Conservation (phyloP, 768 basidiomycete genomes). For the Boletus edulis region DNA sequence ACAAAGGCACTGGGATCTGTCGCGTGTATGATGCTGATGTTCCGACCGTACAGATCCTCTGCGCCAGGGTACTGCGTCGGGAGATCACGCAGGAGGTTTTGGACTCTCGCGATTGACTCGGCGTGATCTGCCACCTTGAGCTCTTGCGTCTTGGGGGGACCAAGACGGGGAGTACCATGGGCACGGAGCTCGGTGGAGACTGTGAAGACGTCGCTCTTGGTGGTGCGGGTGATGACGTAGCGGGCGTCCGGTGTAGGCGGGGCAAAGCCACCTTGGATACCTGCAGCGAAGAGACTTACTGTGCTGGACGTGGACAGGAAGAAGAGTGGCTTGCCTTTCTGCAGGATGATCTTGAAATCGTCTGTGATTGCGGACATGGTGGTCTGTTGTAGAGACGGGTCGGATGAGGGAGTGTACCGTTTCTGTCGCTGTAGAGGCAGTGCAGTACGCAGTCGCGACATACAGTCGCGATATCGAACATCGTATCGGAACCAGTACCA, state of each 20-base stretch:
- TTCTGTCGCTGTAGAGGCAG: not conserved
- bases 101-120: slow-evolving; percentile 36
- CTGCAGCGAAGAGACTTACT: slow-evolving; percentile 21
- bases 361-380: slow-evolving; percentile 17
- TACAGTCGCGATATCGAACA: not conserved
- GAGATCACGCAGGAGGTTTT: slow-evolving; percentile 54
- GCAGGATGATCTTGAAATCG: slow-evolving; percentile 33
- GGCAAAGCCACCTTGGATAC: slow-evolving; percentile 74
- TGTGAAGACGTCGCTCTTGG: slow-evolving; percentile 37
- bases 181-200: slow-evolving; percentile 49
- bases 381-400: not conserved
- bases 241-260: slow-evolving; percentile 61
- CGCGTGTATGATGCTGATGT: slow-evolving; percentile 62
- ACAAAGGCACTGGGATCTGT: slow-evolving; percentile 7
- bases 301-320: not conserved
- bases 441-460: slow-evolving; percentile 2
- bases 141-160: slow-evolving; percentile 43
- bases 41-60: slow-evolving; percentile 70
- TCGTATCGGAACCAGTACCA: too few relatives aligned
- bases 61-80: slow-evolving; percentile 43
- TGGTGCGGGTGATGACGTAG: slow-evolving; percentile 45
- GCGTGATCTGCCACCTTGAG: slow-evolving; percentile 36
- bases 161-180: slow-evolving; percentile 44
- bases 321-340: slow-evolving; percentile 46
- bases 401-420: not conserved